phyloP scores from a whole-genome alignment of 2,329 filamentous ascomycete species.

The Colletotrichum eleusines region DNA sequence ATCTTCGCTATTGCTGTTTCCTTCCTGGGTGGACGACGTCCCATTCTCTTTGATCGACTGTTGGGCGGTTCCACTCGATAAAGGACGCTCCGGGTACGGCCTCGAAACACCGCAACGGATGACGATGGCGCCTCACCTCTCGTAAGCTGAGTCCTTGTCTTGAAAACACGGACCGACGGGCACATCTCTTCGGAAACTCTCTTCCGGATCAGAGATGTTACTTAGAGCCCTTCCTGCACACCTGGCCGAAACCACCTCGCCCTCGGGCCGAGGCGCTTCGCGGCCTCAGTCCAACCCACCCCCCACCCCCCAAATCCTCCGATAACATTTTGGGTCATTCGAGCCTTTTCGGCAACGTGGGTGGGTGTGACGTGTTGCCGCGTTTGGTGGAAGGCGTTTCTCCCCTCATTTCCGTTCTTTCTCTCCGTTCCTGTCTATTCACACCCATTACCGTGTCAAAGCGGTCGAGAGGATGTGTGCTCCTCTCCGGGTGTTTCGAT shows the following conservation, averaged over 20 bases:
- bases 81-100: background rate
- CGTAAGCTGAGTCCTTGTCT: background rate
- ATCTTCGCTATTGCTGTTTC: background rate
- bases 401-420: background rate
- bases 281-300: background rate
- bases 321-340: background rate
- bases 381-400: background rate
- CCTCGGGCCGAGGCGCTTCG: background rate
- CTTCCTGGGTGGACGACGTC: background rate
- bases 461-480: background rate
- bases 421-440: background rate
- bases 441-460: background rate
- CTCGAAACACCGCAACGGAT: background rate
- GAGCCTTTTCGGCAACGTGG: conserved; percentile 1
- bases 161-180: background rate
- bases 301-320: conserved; percentile 2
- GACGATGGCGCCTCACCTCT: background rate
- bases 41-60: background rate
- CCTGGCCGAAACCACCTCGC: background rate
- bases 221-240: background rate
- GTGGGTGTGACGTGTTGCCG: background rate
- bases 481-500: background rate
- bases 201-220: background rate
- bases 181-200: background rate
- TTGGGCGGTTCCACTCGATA: background rate